Evolutionary conservation across 495 filamentous ascomycete species (phyloP), one percentile per base, ranked within the genome.

Genomic region (Penicillium samsonianum): DNA sequence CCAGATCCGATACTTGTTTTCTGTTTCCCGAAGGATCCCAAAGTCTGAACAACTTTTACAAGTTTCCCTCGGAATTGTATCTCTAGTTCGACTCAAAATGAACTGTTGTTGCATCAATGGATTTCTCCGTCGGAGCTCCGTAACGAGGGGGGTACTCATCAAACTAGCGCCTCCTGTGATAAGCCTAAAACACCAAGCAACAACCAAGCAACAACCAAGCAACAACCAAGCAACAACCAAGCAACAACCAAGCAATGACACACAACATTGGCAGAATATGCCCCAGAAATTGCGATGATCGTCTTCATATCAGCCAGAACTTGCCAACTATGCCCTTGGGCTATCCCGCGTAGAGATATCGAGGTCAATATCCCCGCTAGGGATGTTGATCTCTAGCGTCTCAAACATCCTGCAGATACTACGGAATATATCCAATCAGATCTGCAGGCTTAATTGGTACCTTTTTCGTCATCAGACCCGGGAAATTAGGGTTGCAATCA

Each of bases 121-220:
- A 28, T 19, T 53, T 23, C 41, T 16, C 51, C 53, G 53, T 47
- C 53, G 53, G 53, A 56, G 33, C 44, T 56, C 53, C 53, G 43
- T 33, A n/a, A 16, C 26, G 31, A 25, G n/a, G n/a, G 53, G 44
- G 14, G 53, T 38, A 8, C 31, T 49, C 8, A 2, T 37, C 31
- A 12, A 33, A 41, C 38, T 23, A 44, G 17, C 28, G 40, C 17
- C 48, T 50, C 51, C 40, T 53, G 28, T 23, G 50, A 52, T 52
- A 52, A 52, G 37, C 17, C 17, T 12, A 5, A 33, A 33, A 33
- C 12, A 26, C 46, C 17, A 30, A 49, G 16, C 16, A 38, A 11
- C 9, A 11, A 25, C 44, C n/a, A 26, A 47, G 22, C 31, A 35
- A 35, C 5, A 9, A 38, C 35, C 6, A 38, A 38, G 35, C 16